A percentile compares a stretch with the other conserved stretches of the same genome.
Evolutionary conservation across 108 stramenopile species (phyloP).

Genomic region (Skeletonema tropicum): DNA sequence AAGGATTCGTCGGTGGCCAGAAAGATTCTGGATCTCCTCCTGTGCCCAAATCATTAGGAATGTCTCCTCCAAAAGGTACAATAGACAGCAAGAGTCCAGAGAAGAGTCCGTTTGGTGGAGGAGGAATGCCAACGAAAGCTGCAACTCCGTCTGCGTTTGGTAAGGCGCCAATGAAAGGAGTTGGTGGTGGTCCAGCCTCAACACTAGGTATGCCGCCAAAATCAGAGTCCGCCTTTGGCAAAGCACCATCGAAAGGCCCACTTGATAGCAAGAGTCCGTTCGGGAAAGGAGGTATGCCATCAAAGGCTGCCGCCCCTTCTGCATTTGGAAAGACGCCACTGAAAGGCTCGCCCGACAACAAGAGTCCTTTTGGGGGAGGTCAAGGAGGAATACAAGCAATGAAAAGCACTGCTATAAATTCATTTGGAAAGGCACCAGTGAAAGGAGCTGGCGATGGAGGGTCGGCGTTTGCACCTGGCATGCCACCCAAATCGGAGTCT

Average conservation of each 20-base stretch:
- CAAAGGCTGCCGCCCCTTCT: neutral
- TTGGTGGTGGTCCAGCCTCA: neutral
- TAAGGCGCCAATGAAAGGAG: neutral
- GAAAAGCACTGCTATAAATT: too few species aligned
- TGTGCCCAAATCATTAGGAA: neutral
- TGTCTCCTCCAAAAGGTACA: neutral
- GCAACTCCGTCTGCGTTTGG: neutral
- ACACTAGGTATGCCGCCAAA: neutral
- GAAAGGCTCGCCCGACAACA: neutral
- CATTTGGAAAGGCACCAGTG: too few species aligned
- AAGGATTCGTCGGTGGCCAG: neutral
- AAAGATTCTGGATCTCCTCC: neutral
- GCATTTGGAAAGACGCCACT: neutral
- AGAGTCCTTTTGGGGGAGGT: neutral
- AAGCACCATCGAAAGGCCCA: neutral
- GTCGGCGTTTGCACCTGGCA: neutral
- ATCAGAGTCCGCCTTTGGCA: neutral
- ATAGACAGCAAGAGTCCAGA: neutral
- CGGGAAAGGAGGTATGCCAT: neutral
- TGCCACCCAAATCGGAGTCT: neutral
- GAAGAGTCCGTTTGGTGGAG: neutral
- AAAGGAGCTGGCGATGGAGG: neutral
- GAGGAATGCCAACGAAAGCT: slow-evolving; percentile 1
- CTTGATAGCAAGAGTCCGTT: neutral
- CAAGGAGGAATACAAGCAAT: too few species aligned